Base-by-base conservation (phyloP, 2,329 filamentous ascomycete genomes). In the Stachybotrys elegans region DNA sequence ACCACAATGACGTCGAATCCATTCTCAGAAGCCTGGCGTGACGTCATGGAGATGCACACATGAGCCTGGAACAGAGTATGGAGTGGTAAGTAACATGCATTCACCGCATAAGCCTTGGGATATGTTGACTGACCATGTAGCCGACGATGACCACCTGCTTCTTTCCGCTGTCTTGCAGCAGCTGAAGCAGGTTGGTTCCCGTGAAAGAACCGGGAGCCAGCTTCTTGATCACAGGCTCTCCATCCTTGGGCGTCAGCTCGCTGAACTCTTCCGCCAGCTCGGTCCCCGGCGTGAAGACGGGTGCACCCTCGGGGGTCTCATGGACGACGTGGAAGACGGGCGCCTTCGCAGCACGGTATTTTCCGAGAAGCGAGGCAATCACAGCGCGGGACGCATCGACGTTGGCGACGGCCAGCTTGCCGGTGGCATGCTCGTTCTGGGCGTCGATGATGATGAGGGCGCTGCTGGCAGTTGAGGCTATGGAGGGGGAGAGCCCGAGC, bases 361-460 rank as follows among this genome's bases (percentile, higher is more conserved):
- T 78, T 17, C 75, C 59, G 1, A 87, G 68, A 1, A 87, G 67
- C 0, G 63, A 55, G 0, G 71, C 65, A 46, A 86, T 86, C 12
- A 68, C 76, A 23, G 72, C 71, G 48, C 81, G 74, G 5, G 76
- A 79, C 4, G 66, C 48, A 0, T 66, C 55, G 1, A 82, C 71
- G 47, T 83, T 72, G 32, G 69, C 64, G 25, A 81, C 76, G 19
- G 73, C 70, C 1, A 86, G 71, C 5, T 71, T 65, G 38, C 83
- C 83, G 3, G 69, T 62, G 11, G 76, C 75, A 50, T 83, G 86
- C 62, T 87, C 83, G 56, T 85, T 85, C 55, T 87, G 83, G 1
- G 83, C 83, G 57, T 86, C 82, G 56, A 86, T 81, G 61, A 86
- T 84, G 53, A 86, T 62, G 36, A 86, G 71, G 2, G 75, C 73